Evolutionary conservation across 2,329 filamentous ascomycete genomes (phyloP).

Genomic region (Alternaria ethzedia): DNA sequence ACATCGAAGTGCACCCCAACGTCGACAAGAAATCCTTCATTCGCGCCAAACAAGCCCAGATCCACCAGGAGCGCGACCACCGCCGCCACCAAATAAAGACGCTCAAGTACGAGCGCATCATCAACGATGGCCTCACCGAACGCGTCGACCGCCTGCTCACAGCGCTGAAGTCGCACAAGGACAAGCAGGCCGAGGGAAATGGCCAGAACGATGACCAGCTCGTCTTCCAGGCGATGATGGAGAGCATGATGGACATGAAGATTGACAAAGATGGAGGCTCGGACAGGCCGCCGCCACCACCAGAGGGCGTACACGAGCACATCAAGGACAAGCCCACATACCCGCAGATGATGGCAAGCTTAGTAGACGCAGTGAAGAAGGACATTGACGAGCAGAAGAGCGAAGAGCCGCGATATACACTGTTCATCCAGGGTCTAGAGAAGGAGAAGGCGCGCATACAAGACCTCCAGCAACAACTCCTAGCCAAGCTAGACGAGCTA

Average conservation of each 20-base stretch:
- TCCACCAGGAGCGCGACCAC: slow-evolving; percentile 87
- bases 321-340: slow-evolving; percentile 81
- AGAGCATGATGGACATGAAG: slow-evolving; percentile 67
- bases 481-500: slow-evolving; percentile 76
- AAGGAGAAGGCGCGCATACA: slow-evolving; percentile 79
- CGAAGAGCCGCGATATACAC: slow-evolving; percentile 68
- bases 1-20: slow-evolving; percentile 97
- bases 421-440: slow-evolving; percentile 79
- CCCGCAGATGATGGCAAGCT: slow-evolving; percentile 97
- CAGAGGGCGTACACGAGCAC: slow-evolving; percentile 78
- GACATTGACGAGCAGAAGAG: slow-evolving; percentile 77
- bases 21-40: slow-evolving; percentile 99
- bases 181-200: slow-evolving; percentile 42
- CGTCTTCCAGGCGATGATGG: slow-evolving; percentile 88
- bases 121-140: slow-evolving; percentile 88
- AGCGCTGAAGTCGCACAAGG: slow-evolving; percentile 75
- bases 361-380: slow-evolving; percentile 92
- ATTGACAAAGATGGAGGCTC: slow-evolving; percentile 54
- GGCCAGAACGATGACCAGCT: slow-evolving; percentile 69
- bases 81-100: slow-evolving; percentile 89
- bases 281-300: slow-evolving; percentile 72
- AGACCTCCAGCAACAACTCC: slow-evolving; percentile 76
- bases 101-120: slow-evolving; percentile 86
- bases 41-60: slow-evolving; percentile 95
- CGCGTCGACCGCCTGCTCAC: slow-evolving; percentile 82